phyloP scores from a whole-genome alignment of 345 rosid genomes.

The Citrus hindsii region DNA sequence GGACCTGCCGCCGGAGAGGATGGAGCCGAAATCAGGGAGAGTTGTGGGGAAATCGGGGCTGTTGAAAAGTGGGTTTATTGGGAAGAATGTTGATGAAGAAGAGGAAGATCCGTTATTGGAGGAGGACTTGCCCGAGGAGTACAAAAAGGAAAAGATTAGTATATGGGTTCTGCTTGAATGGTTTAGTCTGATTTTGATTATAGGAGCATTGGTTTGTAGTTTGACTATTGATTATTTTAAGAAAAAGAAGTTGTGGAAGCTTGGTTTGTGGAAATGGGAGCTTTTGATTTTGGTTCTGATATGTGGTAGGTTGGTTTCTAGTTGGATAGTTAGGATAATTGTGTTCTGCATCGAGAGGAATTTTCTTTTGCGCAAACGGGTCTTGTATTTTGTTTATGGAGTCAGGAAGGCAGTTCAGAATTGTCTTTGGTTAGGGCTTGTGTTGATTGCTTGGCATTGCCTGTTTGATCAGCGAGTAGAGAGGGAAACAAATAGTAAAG shows the following conservation, averaged over 20 bases:
- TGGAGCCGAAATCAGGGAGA: constrained; percentile 36
- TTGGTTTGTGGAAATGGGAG: constrained; percentile 88
- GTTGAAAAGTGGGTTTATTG: constrained; percentile 44
- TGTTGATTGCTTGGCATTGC: constrained; percentile 72
- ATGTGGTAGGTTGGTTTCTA: constrained; percentile 81
- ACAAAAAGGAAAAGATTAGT: constrained; percentile 40
- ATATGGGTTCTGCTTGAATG: constrained; percentile 53
- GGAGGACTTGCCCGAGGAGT: constrained; percentile 81
- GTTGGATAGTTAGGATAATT: constrained; percentile 64
- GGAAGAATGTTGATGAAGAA: constrained; percentile 44
- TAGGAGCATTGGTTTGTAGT: constrained; percentile 56
- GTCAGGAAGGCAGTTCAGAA: constrained; percentile 74
- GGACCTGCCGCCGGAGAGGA: constrained; percentile 52
- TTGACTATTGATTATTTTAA: constrained; percentile 38
- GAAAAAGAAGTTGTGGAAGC: constrained; percentile 36
- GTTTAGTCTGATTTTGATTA: constrained; percentile 57
- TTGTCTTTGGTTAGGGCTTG: constrained; percentile 87
- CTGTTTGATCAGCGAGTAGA: constrained; percentile 63
- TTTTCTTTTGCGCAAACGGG: constrained; percentile 70
- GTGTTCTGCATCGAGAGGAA: constrained; percentile 75
- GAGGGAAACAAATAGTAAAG: constrained; percentile 32
- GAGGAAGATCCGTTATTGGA: constrained; percentile 72
- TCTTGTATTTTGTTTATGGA: constrained; percentile 86
- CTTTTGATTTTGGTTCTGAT: constrained; percentile 71
- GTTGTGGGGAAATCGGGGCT: constrained; percentile 36